Conservation (phyloP, 2,329 filamentous ascomycete genomes). For the Hymenoscyphus salicellus region DNA sequence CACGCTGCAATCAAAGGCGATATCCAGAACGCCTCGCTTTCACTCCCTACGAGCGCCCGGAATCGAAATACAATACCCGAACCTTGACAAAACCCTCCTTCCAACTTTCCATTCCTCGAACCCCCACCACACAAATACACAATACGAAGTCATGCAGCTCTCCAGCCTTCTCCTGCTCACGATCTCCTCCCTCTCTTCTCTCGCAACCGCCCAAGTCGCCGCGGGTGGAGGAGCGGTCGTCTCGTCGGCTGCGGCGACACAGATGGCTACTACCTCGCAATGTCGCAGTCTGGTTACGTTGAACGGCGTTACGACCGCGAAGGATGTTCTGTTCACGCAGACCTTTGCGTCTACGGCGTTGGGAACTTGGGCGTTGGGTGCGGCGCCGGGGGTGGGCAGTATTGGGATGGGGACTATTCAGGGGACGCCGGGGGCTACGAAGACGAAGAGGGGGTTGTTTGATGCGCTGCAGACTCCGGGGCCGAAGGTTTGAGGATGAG, state of each 20-base stretch:
- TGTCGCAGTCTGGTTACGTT: slow-evolving; percentile 22
- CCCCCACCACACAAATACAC: background rate
- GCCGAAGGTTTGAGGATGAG: background rate
- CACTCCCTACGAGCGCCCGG: background rate
- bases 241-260: slow-evolving; percentile 15
- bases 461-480: slow-evolving; percentile 13
- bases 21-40: background rate
- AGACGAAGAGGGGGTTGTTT: slow-evolving; percentile 12
- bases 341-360: slow-evolving; percentile 34
- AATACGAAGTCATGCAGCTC: slow-evolving; percentile 1
- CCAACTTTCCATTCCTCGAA: slow-evolving; percentile 4
- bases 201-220: slow-evolving; percentile 9
- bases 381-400: slow-evolving; percentile 26
- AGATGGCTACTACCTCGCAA: slow-evolving; percentile 20
- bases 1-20: background rate
- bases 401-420: slow-evolving; percentile 31
- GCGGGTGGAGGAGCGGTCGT: slow-evolving; percentile 7
- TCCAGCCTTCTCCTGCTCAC: background rate
- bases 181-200: background rate
- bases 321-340: slow-evolving; percentile 27
- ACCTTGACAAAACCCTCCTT: background rate
- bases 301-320: slow-evolving; percentile 21
- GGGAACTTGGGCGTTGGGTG: slow-evolving; percentile 31
- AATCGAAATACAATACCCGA: background rate
- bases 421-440: slow-evolving; percentile 14